Conservation (phyloP, 2,329 filamentous ascomycete genomes). For the Apiospora malaysiana region DNA sequence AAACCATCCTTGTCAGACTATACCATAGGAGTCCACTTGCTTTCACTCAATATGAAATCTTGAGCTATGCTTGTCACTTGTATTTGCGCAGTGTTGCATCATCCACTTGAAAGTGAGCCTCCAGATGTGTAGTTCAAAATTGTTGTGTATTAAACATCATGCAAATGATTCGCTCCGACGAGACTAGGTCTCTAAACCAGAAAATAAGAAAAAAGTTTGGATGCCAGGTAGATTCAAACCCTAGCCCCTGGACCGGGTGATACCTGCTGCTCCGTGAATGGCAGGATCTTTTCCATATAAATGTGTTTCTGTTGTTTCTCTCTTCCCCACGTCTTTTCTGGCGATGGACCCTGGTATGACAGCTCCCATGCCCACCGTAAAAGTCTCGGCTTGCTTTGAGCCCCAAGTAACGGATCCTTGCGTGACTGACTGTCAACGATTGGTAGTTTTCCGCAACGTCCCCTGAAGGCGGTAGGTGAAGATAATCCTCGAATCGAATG, state of each 20-base stretch:
- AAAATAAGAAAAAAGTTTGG: conserved; percentile 1
- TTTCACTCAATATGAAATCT: conserved; percentile 3
- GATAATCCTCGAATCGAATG: not conserved
- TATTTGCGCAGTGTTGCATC: not conserved
- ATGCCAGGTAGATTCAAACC: conserved; percentile 5
- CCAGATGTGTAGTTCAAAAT: not conserved
- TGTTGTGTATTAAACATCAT: conserved; percentile 14
- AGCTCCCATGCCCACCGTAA: not conserved
- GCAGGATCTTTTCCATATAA: not conserved
- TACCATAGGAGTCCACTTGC: conserved; percentile 29
- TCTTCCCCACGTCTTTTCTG: not conserved
- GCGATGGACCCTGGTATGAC: not conserved
- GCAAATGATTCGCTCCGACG: conserved; percentile 8
- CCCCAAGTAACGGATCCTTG: not conserved
- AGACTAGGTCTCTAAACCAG: conserved; percentile 13
- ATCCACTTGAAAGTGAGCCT: not conserved
- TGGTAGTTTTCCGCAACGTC: no score
- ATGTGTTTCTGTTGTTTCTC: not conserved
- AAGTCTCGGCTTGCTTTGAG: not conserved
- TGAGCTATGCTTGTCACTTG: not conserved
- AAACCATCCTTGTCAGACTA: conserved; percentile 23
- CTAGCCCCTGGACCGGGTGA: not conserved
- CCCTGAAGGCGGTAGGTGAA: not conserved
- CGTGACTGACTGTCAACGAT: not conserved
- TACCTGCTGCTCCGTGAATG: not conserved